A percentile compares a stretch with the other conserved stretches of the same genome.
phyloP scores from a whole-genome alignment of 345 rosid species.

The Garcia nutans region DNA sequence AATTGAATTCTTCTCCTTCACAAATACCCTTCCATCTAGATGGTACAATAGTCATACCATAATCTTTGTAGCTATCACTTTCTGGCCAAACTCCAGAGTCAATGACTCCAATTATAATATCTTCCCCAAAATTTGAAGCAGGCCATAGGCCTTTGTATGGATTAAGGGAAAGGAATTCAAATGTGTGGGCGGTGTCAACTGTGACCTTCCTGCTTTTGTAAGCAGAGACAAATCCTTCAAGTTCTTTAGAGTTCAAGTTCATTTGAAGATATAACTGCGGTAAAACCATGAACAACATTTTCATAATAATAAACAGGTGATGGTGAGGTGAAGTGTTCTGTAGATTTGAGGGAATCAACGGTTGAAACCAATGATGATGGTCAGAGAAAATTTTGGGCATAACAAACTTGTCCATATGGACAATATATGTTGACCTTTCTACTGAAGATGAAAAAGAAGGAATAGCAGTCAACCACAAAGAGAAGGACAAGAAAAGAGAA shows the following conservation, averaged over 20 bases:
- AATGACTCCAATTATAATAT: slow-evolving; percentile 18
- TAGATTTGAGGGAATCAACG: slow-evolving; percentile 17
- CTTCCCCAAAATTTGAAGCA: slow-evolving; percentile 10
- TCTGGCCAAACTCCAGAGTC: slow-evolving; percentile 27
- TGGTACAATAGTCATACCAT: slow-evolving; percentile 7
- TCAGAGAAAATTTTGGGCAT: slow-evolving; percentile 34
- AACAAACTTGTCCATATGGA: slow-evolving; percentile 37
- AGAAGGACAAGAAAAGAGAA: neutral
- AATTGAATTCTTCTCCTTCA: slow-evolving; percentile 8
- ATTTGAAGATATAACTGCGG: slow-evolving; percentile 21
- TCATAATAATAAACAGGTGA: slow-evolving; percentile 24
- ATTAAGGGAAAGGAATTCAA: slow-evolving; percentile 29
- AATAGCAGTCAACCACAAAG: neutral
- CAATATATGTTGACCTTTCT: slow-evolving; percentile 27
- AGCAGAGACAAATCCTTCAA: slow-evolving; percentile 30
- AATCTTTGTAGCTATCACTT: slow-evolving; percentile 13
- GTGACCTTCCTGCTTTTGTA: slow-evolving; percentile 18
- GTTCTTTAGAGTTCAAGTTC: slow-evolving; percentile 19
- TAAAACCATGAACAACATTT: slow-evolving; percentile 26
- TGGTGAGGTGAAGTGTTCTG: slow-evolving; percentile 3
- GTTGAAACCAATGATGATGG: slow-evolving; percentile 31
- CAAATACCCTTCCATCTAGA: slow-evolving; percentile 22
- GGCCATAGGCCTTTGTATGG: slow-evolving; percentile 2
- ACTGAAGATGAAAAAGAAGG: neutral
- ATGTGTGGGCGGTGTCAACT: slow-evolving; percentile 30